A percentile compares a stretch with the other conserved stretches of the same genome.
Evolutionary conservation across 805 yeast genomes (phyloP).

Genomic region (Ogataea ganodermae): DNA sequence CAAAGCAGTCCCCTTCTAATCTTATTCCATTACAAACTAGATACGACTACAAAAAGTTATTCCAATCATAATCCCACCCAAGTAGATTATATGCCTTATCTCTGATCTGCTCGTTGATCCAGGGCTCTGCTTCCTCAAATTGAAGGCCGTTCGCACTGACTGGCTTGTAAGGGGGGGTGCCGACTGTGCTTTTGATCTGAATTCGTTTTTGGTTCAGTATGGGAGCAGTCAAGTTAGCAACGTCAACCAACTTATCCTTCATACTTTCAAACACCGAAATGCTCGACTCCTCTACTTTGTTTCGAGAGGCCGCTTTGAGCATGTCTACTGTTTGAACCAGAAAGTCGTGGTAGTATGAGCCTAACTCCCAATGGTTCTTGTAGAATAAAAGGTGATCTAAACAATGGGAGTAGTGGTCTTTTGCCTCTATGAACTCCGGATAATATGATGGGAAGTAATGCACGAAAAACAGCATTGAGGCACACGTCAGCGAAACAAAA

Average conservation of each 20-base stretch:
- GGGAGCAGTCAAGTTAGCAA: slow-evolving; percentile 22
- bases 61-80: slow-evolving; percentile 14
- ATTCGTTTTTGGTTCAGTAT: slow-evolving; percentile 16
- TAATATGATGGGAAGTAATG: slow-evolving; percentile 19
- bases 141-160: background rate
- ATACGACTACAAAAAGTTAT: background rate
- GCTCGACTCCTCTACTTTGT: slow-evolving; percentile 14
- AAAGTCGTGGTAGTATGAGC: slow-evolving; percentile 16
- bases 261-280: slow-evolving; percentile 20
- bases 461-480: slow-evolving; percentile 18
- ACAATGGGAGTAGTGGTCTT: slow-evolving; percentile 14
- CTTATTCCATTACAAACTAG: too few species aligned
- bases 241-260: slow-evolving; percentile 22
- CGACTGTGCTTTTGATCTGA: slow-evolving; percentile 12
- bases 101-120: slow-evolving; percentile 8
- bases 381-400: slow-evolving; percentile 11
- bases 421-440: slow-evolving; percentile 15
- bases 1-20: too few species aligned
- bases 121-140: slow-evolving; percentile 2
- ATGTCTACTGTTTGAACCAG: slow-evolving; percentile 14
- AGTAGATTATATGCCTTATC: slow-evolving; percentile 5
- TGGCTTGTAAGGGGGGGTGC: background rate
- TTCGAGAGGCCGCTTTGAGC: slow-evolving; percentile 18
- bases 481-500: slow-evolving; percentile 17
- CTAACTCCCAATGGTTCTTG: slow-evolving; percentile 21